Conservation (phyloP, 2,329 filamentous ascomycete genomes). For the Ceratocystis colombiana region DNA sequence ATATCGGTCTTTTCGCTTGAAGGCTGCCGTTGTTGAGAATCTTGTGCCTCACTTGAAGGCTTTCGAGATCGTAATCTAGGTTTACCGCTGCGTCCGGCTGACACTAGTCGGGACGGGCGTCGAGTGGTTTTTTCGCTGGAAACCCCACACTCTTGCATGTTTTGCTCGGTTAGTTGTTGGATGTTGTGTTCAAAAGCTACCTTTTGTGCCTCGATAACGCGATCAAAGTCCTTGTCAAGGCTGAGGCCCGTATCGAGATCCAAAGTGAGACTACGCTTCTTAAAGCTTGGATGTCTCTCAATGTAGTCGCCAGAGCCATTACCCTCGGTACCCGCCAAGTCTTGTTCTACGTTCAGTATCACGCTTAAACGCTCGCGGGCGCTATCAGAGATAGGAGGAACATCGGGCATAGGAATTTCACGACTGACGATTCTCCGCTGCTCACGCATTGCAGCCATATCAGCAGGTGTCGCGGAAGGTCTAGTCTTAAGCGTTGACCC, state of each 20-base stretch:
- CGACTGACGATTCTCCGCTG: conserved; percentile 75
- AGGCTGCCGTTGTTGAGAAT: conserved; percentile 12
- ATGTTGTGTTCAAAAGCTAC: conserved; percentile 47
- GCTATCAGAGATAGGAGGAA: conserved; percentile 35
- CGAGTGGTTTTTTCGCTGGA: conserved; percentile 13
- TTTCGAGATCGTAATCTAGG: background rate
- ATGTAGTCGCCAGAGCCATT: conserved; percentile 35
- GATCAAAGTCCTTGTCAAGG: conserved; percentile 84
- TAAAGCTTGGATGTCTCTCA: conserved; percentile 60
- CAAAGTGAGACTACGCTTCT: conserved; percentile 72
- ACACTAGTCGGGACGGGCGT: conserved; percentile 16
- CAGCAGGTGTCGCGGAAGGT: conserved; percentile 75
- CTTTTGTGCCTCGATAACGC: conserved; percentile 95
- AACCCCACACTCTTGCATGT: background rate
- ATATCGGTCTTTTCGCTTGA: conserved; percentile 16
- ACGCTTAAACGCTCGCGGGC: conserved; percentile 49
- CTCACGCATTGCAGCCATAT: conserved; percentile 75
- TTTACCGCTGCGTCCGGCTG: conserved; percentile 8
- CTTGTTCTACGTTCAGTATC: conserved; percentile 40
- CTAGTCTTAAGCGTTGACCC: conserved; percentile 82
- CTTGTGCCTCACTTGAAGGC: conserved; percentile 14
- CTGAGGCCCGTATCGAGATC: conserved; percentile 76
- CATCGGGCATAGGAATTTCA: conserved; percentile 54
- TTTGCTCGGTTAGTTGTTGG: background rate
- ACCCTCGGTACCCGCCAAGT: conserved; percentile 32